Evolutionary conservation across 306 rosid species (phyloP).

Genomic region (Prunus campanulata): DNA sequence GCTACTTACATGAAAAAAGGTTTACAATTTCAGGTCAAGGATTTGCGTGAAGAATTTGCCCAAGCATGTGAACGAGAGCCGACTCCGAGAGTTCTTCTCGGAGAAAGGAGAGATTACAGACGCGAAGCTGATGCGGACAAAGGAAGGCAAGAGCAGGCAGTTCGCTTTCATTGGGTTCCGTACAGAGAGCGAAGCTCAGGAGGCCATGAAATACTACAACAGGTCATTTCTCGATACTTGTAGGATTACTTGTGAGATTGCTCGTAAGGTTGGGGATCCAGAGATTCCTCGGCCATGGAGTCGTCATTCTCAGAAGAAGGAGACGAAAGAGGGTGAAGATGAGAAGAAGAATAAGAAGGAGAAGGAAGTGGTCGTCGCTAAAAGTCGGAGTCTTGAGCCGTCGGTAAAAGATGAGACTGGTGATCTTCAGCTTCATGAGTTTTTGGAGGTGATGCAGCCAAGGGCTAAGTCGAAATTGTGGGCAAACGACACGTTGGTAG

Average conservation of each 20-base stretch:
- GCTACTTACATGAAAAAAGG: not conserved
- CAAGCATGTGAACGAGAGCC: slow-evolving; percentile 51
- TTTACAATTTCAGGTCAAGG: slow-evolving; percentile 57
- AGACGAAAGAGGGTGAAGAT: not conserved
- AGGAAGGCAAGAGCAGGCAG: slow-evolving; percentile 73
- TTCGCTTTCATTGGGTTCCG: slow-evolving; percentile 81
- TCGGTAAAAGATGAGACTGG: slow-evolving; percentile 29
- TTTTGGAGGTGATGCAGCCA: slow-evolving; percentile 84
- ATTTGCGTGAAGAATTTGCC: slow-evolving; percentile 86
- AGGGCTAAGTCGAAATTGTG: slow-evolving; percentile 72
- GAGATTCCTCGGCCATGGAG: slow-evolving; percentile 88
- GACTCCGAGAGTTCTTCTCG: slow-evolving; percentile 59
- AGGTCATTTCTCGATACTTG: slow-evolving; percentile 51
- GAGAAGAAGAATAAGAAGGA: slow-evolving; percentile 15
- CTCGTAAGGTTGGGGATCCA: slow-evolving; percentile 71
- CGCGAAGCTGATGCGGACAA: slow-evolving; percentile 74
- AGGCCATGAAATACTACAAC: slow-evolving; percentile 70
- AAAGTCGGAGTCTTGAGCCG: slow-evolving; percentile 8
- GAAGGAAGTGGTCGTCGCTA: not conserved
- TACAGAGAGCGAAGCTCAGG: slow-evolving; percentile 59
- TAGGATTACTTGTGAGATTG: slow-evolving; percentile 75
- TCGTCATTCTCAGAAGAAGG: slow-evolving; percentile 52
- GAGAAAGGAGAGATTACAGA: slow-evolving; percentile 84
- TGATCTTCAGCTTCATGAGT: slow-evolving; percentile 69
- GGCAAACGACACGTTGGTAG: slow-evolving; percentile 63